These are phyloP conservation scores for Diaporthe batatas DNA, from an alignment of 2,329 filamentous ascomycete species.

Conservation along the genomic window DNA sequence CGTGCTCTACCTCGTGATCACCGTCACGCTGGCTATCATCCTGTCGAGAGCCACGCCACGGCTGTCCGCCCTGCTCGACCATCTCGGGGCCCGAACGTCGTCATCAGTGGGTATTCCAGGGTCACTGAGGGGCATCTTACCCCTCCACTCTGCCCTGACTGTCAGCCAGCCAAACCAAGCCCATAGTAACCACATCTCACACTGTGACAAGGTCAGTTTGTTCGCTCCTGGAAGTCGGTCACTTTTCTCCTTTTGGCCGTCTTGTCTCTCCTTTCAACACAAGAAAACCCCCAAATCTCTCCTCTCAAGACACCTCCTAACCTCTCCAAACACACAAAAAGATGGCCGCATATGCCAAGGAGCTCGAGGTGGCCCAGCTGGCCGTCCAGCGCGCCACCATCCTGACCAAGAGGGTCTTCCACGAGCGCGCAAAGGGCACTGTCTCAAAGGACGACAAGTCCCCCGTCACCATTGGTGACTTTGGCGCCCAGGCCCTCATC, in stretches of 20 bases:
- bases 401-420: slow-evolving; percentile 67
- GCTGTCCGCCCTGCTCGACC: slow-evolving; percentile 42
- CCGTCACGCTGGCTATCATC: slow-evolving; percentile 45
- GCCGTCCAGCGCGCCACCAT: slow-evolving; percentile 83
- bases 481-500: slow-evolving; percentile 96
- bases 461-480: slow-evolving; percentile 97
- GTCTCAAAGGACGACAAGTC: slow-evolving; percentile 95
- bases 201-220: slow-evolving; percentile 19
- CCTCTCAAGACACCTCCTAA: slow-evolving; percentile 35
- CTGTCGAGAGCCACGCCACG: slow-evolving; percentile 43
- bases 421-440: slow-evolving; percentile 94
- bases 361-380: slow-evolving; percentile 86
- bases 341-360: slow-evolving; percentile 82
- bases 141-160: slow-evolving; percentile 38
- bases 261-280: background rate
- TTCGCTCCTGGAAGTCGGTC: background rate
- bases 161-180: slow-evolving; percentile 35
- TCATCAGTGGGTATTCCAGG: slow-evolving; percentile 43
- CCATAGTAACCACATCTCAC: slow-evolving; percentile 11
- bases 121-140: slow-evolving; percentile 41
- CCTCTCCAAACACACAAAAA: slow-evolving; percentile 46
- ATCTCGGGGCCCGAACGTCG: slow-evolving; percentile 42
- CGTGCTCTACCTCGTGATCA: slow-evolving; percentile 40
- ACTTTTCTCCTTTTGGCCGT: background rate
- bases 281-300: no score